Conservation (phyloP, 2,329 filamentous ascomycete species). For the Colletotrichum chlorophyti region DNA sequence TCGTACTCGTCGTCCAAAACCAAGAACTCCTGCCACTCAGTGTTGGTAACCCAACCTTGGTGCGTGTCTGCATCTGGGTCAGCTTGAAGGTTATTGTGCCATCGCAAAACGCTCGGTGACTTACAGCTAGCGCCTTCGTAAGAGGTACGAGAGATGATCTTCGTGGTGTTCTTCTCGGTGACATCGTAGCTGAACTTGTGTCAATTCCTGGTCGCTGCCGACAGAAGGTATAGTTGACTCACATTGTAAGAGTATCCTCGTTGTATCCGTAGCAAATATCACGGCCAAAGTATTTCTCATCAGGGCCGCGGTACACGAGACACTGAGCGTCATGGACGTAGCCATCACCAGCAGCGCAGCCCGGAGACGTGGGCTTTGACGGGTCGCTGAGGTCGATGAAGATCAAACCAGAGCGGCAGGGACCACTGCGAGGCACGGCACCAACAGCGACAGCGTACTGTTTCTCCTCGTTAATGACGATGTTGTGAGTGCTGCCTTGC, state of each 20-base stretch:
- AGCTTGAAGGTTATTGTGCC: background rate
- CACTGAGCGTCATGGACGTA: conserved; percentile 61
- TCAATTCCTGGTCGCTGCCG: background rate
- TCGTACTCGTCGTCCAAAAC: conserved; percentile 49
- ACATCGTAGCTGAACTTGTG: conserved; percentile 51
- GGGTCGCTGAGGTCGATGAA: conserved; percentile 61
- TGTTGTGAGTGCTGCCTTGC: conserved; percentile 51
- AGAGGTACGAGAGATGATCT: conserved; percentile 57
- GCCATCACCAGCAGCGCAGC: conserved; percentile 51
- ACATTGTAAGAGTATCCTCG: conserved; percentile 54
- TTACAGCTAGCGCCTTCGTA: conserved; percentile 53
- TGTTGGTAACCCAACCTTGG: conserved; percentile 58
- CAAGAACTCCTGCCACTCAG: conserved; percentile 47
- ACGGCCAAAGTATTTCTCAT: conserved; percentile 48
- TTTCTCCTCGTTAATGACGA: conserved; percentile 53
- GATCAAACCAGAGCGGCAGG: conserved; percentile 56
- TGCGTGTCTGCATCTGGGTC: conserved; percentile 56
- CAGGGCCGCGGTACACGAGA: conserved; percentile 56
- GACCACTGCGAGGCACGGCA: conserved; percentile 41
- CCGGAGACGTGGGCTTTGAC: conserved; percentile 54
- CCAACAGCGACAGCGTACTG: conserved; percentile 51
- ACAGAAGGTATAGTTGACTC: background rate
- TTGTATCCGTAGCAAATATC: conserved; percentile 62
- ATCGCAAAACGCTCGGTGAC: background rate
- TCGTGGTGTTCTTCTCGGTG: conserved; percentile 51